Percentiles rank a stretch among this genome's conserved stretches.
phyloP scores from a whole-genome alignment of 345 rosid species.

The Camelina hispida region DNA sequence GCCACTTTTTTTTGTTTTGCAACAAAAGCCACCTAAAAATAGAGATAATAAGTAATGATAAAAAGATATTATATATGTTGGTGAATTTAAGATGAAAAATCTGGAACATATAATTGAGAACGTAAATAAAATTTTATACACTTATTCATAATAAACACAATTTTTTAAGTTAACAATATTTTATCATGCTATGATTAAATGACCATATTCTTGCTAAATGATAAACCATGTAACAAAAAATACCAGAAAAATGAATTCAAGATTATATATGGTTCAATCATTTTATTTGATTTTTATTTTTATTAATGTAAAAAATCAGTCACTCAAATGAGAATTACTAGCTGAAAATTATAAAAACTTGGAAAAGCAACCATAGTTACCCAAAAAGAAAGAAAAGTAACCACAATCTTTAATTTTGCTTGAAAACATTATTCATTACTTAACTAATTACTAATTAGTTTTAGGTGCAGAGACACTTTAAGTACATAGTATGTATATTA shows the following conservation, averaged over 20 bases:
- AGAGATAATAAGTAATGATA: neutral
- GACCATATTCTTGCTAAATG: neutral
- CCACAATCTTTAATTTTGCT: neutral
- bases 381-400: neutral
- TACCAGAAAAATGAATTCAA: neutral
- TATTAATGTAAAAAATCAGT: neutral
- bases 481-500: neutral
- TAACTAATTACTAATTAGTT: neutral
- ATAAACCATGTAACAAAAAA: too few species aligned
- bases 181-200: neutral
- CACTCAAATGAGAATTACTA: neutral
- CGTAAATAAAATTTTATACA: too few species aligned
- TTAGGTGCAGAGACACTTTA: neutral
- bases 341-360: neutral
- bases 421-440: slow-evolving; percentile 6
- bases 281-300: neutral
- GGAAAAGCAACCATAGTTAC: slow-evolving; percentile 14
- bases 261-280: neutral
- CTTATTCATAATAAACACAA: too few species aligned
- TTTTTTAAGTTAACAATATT: too few species aligned
- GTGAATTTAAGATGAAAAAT: neutral
- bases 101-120: neutral
- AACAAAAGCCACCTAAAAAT: neutral
- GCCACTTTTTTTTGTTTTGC: neutral
- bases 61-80: too few species aligned